A percentile compares a stretch with the other conserved stretches of the same genome.
phyloP scores from a whole-genome alignment of 2,329 filamentous ascomycete genomes.

The Cytospora piceae region DNA sequence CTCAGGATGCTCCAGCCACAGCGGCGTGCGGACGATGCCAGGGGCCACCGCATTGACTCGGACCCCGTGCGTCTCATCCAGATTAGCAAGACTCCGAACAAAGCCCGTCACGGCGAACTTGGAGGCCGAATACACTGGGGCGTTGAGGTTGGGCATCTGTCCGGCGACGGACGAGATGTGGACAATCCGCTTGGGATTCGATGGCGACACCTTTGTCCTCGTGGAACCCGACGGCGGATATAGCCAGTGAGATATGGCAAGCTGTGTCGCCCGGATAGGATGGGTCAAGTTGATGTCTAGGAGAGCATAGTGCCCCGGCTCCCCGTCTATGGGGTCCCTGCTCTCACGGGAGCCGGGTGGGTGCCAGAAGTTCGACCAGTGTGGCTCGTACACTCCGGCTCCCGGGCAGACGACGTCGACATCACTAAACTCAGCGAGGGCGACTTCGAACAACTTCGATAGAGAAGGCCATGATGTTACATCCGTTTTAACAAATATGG shows the following conservation, averaged over 20 bases:
- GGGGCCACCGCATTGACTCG: slow-evolving; percentile 50
- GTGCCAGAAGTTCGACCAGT: slow-evolving; percentile 48
- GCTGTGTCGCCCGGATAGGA: slow-evolving; percentile 46
- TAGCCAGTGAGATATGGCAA: slow-evolving; percentile 46
- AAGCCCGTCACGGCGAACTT: slow-evolving; percentile 47
- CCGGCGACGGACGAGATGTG: slow-evolving; percentile 45
- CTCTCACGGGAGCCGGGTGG: slow-evolving; percentile 43
- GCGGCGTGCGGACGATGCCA: slow-evolving; percentile 48
- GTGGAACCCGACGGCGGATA: slow-evolving; percentile 32
- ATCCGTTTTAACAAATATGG: slow-evolving; percentile 49
- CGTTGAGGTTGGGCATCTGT: slow-evolving; percentile 40
- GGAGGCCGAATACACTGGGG: slow-evolving; percentile 45
- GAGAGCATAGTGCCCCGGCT: slow-evolving; percentile 39
- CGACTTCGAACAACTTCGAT: slow-evolving; percentile 40
- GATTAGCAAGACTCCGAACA: slow-evolving; percentile 44
- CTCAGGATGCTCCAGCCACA: slow-evolving; percentile 51
- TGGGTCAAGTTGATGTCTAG: slow-evolving; percentile 49
- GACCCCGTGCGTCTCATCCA: slow-evolving; percentile 42
- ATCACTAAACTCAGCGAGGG: slow-evolving; percentile 42
- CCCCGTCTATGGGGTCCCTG: slow-evolving; percentile 36
- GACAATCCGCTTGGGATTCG: slow-evolving; percentile 43
- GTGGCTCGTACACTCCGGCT: slow-evolving; percentile 52
- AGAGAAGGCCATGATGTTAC: slow-evolving; percentile 49
- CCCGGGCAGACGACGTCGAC: slow-evolving; percentile 51
- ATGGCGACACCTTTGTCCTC: slow-evolving; percentile 29